These are phyloP conservation scores for Hondaea fermentalgiana DNA, from an alignment of 108 stramenopile genomes.

Conservation along the genomic window DNA sequence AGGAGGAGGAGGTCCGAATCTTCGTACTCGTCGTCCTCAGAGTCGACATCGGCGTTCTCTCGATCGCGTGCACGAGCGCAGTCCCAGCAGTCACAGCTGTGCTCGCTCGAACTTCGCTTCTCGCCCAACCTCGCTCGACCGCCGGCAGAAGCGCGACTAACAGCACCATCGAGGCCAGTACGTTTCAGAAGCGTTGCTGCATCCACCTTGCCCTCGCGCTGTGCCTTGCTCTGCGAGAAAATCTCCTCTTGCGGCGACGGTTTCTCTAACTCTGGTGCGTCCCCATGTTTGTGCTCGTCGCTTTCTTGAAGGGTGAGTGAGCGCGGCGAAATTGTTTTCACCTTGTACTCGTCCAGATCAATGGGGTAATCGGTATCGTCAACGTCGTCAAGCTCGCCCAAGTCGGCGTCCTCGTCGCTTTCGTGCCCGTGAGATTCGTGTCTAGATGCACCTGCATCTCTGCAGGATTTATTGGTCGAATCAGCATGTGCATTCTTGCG, in stretches of 20 bases:
- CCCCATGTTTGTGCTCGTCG: background rate
- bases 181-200: no score
- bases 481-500: background rate
- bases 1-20: no score
- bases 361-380: background rate
- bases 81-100: background rate
- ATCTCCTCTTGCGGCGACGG: background rate
- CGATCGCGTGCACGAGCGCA: background rate
- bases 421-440: background rate
- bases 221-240: background rate
- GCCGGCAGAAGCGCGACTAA: no score
- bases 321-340: background rate
- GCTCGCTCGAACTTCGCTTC: background rate
- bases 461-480: background rate
- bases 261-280: background rate
- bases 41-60: no score
- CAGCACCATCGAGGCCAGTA: no score
- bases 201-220: background rate
- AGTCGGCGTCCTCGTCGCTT: background rate
- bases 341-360: background rate
- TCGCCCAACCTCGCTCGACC: background rate
- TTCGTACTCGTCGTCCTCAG: no score
- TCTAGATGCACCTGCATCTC: background rate
- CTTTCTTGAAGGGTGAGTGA: background rate
- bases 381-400: background rate